Evolutionary conservation across 192 early-diverging fungal species (phyloP).

Genomic region (Piromyces finnis): DNA sequence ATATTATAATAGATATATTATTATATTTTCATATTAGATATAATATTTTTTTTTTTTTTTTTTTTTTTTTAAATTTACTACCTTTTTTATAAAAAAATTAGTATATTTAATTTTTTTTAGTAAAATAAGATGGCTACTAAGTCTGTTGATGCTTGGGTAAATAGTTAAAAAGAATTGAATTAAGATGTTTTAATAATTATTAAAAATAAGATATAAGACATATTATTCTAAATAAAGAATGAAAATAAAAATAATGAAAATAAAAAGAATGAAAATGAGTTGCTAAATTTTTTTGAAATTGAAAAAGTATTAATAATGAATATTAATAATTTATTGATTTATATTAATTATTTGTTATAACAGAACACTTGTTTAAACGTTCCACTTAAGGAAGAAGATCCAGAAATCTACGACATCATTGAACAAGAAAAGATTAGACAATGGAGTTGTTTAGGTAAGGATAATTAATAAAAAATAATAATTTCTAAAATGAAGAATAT

Average conservation of each 20-base stretch:
- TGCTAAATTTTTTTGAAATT: too few relatives aligned
- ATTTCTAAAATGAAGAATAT: too few relatives aligned
- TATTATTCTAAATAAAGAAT: too few relatives aligned
- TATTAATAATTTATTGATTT: too few relatives aligned
- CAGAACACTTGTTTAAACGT: constrained; percentile 50
- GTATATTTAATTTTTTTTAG: neutral
- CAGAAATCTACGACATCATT: constrained; percentile 80
- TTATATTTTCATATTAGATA: too few relatives aligned
- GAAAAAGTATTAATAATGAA: too few relatives aligned
- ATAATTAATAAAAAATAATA: neutral
- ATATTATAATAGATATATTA: too few relatives aligned
- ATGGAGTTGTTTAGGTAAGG: constrained; percentile 61
- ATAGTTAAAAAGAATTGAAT: neutral
- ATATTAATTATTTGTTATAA: neutral
- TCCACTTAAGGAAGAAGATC: constrained; percentile 77
- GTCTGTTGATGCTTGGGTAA: neutral
- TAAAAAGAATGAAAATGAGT: too few relatives aligned
- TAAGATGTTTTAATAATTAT: too few relatives aligned
- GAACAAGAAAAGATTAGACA: constrained; percentile 97
- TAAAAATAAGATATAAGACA: too few relatives aligned
- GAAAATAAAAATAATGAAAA: too few relatives aligned
- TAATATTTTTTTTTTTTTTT: too few relatives aligned
- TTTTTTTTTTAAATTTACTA: neutral
- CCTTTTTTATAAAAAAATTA: neutral
- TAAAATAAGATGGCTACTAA: neutral